phyloP scores from a whole-genome alignment of 192 early-diverging fungal species.

The Backusella westeae region DNA sequence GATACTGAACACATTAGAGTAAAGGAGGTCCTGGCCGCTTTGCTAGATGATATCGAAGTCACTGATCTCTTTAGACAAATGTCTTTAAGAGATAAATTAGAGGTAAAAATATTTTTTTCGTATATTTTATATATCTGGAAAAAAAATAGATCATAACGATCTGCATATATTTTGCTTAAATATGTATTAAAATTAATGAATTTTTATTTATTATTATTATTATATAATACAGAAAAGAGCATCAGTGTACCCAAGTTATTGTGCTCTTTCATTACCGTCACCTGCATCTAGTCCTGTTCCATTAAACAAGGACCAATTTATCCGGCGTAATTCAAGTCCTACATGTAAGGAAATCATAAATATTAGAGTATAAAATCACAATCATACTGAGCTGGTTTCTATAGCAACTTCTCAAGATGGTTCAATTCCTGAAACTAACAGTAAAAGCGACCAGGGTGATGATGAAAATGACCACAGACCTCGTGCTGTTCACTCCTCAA shows the following conservation, averaged over 20 bases:
- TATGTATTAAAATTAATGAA: not conserved
- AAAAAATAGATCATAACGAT: not conserved
- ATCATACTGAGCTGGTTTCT: not conserved
- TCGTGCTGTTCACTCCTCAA: constrained; percentile 9
- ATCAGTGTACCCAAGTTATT: not conserved
- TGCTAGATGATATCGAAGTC: constrained; percentile 52
- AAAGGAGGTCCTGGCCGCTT: constrained; percentile 46
- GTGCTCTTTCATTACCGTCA: constrained; percentile 2
- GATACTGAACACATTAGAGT: constrained; percentile 49
- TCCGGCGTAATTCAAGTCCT: not conserved
- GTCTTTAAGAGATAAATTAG: constrained; percentile 45
- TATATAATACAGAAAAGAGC: not conserved
- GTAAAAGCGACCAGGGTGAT: constrained; percentile 9
- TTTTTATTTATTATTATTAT: not conserved
- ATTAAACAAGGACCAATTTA: not conserved
- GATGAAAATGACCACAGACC: constrained; percentile 12
- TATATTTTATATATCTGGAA: not conserved
- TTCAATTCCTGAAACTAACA: not conserved
- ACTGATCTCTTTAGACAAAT: constrained; percentile 42
- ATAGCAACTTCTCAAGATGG: constrained; percentile 5
- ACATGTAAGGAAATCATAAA: not conserved
- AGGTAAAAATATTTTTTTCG: constrained; percentile 28
- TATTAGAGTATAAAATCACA: not conserved
- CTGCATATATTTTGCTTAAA: not conserved
- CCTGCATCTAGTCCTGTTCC: constrained; percentile 2